These are phyloP conservation scores for Auricularia cornea DNA, from an alignment of 768 basidiomycete species.

Conservation along the genomic window DNA sequence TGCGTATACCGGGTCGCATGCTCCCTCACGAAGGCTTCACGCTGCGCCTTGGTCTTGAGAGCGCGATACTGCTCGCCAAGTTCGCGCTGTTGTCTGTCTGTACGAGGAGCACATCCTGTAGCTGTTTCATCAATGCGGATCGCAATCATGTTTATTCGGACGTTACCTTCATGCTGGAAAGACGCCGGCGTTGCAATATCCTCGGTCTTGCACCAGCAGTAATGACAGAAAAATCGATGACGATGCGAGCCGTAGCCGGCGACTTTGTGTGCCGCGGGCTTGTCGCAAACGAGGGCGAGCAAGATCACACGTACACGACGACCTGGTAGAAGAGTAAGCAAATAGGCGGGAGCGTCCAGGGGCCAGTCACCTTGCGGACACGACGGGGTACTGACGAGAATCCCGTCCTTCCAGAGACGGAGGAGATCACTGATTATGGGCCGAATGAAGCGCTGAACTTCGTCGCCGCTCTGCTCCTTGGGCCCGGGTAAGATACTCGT, in stretches of 20 bases:
- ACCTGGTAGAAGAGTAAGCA: constrained; percentile 2
- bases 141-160: no score
- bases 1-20: constrained; percentile 17
- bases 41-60: background rate
- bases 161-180: constrained; percentile 15
- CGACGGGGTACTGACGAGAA: constrained; percentile 14
- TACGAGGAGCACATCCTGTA: constrained; percentile 6
- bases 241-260: constrained; percentile 22
- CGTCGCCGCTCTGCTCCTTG: constrained; percentile 20
- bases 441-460: constrained; percentile 20
- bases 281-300: constrained; percentile 32
- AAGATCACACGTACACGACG: constrained; percentile 24
- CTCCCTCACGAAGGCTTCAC: constrained; percentile 12
- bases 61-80: constrained; percentile 8
- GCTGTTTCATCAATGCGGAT: no score
- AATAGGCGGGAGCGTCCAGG: background rate
- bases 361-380: constrained; percentile 15
- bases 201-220: constrained; percentile 25
- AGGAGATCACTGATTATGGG: constrained; percentile 21
- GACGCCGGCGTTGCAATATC: constrained; percentile 15
- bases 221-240: constrained; percentile 27
- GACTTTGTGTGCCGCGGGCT: constrained; percentile 31
- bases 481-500: constrained; percentile 22
- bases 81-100: constrained; percentile 10
- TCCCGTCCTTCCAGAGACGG: constrained; percentile 17